Base-by-base conservation (phyloP, 257 asterid genomes). In the Salvia miltiorrhiza region DNA sequence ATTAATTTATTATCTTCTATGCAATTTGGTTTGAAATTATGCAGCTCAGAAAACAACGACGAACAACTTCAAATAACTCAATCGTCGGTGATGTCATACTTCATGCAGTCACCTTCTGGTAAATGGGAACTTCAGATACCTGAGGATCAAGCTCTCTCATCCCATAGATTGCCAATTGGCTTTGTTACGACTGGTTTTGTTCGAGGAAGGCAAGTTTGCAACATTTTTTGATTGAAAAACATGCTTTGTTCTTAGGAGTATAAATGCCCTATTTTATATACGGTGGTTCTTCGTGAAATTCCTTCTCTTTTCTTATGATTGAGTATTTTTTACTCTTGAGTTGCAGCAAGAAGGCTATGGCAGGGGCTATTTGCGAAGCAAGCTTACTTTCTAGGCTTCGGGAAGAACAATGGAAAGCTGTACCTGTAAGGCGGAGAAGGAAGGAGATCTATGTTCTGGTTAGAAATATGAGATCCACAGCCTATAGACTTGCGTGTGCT, bases 401-500 rank as follows among this genome's bases (percentile, higher is more conserved):
- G 69, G 77, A 77, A 73, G 95, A 82, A 71, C 99, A 94, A 67
- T 87, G 96, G 97, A 83, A 76, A 63, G 78, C 71, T 19, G 53
- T 73, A 37, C 72, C 86, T 11, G 74, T 28, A 26, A 76, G 72
- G 70, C 83, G 73, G 82, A 81, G 97, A 78, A 87, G 76, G 80
- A 82, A 85, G 82, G 92, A 87, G 79, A 87, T 88, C n/a, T 93
- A 82, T 75, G 96, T 93, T 28, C 79, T 88, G 62, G 99, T 89
- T 33, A 83, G 97, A 80, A 93, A 93, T 80, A 78, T 89, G 83
- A 86, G 95, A 77, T 90, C 96, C 57, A 90, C 96, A 7, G 83
- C 95, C 10, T 93, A 88, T 72, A 81, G 93, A 78, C 96, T 90
- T 78, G 99, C 93, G 71, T 87, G 81, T 62, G 96, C 96, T 8